Percentiles rank a stretch among this genome's conserved stretches.
phyloP scores from a whole-genome alignment of 1,139 yeast species.

The Suhomyces atakaporum region DNA sequence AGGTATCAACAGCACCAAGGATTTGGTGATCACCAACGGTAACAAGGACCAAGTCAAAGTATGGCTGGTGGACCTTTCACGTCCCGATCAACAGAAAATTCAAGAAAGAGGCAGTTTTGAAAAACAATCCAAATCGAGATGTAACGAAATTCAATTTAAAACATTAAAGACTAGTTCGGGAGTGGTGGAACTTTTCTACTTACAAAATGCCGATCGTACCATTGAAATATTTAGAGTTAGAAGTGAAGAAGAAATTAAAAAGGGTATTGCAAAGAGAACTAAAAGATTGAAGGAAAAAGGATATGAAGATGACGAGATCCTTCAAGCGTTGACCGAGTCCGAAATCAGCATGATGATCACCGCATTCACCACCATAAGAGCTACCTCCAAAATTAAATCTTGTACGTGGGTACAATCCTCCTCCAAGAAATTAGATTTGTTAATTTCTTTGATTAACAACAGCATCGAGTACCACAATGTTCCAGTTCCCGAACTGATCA shows the following conservation, averaged over 20 bases:
- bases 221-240: constrained; percentile 83
- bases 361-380: constrained; percentile 62
- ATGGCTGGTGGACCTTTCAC: constrained; percentile 66
- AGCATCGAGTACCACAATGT: constrained; percentile 69
- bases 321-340: constrained; percentile 52
- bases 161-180: constrained; percentile 29
- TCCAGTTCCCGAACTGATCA: constrained; percentile 48
- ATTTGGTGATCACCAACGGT: constrained; percentile 68
- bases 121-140: constrained; percentile 79
- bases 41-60: constrained; percentile 79
- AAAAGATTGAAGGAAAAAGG: constrained; percentile 76
- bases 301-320: constrained; percentile 61
- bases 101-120: constrained; percentile 66
- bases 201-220: constrained; percentile 79
- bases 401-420: constrained; percentile 54
- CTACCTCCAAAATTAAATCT: constrained; percentile 57
- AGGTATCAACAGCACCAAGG: constrained; percentile 44
- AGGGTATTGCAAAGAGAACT: constrained; percentile 76
- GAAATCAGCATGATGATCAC: constrained; percentile 62
- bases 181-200: constrained; percentile 52
- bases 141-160: constrained; percentile 61
- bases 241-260: constrained; percentile 72
- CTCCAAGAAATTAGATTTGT: constrained; percentile 54
- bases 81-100: constrained; percentile 56
- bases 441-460: constrained; percentile 70